Conservation (phyloP, 257 asterid genomes). For the Voacanga thouarsii region DNA sequence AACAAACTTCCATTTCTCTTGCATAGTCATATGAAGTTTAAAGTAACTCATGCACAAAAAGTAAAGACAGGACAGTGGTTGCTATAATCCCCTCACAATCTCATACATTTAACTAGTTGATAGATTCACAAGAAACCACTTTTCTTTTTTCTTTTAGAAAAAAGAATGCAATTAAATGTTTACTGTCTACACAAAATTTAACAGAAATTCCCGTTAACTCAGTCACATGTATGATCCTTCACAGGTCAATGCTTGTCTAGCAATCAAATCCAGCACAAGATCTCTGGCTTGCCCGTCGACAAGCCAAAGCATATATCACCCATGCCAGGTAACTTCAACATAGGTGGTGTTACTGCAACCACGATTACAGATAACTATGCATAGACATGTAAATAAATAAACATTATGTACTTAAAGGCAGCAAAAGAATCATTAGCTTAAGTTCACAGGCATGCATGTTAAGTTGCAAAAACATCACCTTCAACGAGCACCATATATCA, state of each 20-base stretch:
- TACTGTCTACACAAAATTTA: background rate
- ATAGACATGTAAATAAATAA: background rate
- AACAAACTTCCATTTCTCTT: background rate
- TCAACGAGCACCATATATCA: constrained; percentile 76
- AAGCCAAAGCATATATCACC: background rate
- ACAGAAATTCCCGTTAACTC: background rate
- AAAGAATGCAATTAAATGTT: background rate
- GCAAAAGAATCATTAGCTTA: background rate
- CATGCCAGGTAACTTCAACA: background rate
- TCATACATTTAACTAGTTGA: background rate
- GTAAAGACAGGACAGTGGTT: background rate
- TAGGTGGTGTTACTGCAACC: background rate
- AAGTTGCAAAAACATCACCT: constrained; percentile 45
- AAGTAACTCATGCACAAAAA: background rate
- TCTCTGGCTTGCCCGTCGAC: background rate
- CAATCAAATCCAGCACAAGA: background rate
- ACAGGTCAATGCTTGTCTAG: background rate
- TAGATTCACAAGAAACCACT: background rate
- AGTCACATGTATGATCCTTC: background rate
- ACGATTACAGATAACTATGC: background rate
- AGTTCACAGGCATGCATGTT: background rate
- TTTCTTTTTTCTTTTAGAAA: background rate
- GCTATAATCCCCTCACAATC: background rate
- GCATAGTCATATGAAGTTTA: background rate
- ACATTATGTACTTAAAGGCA: background rate